A percentile compares a stretch with the other conserved stretches of the same genome.
phyloP scores from a whole-genome alignment of 176 grass and related monocot genomes.

The Oryza meyeriana region DNA sequence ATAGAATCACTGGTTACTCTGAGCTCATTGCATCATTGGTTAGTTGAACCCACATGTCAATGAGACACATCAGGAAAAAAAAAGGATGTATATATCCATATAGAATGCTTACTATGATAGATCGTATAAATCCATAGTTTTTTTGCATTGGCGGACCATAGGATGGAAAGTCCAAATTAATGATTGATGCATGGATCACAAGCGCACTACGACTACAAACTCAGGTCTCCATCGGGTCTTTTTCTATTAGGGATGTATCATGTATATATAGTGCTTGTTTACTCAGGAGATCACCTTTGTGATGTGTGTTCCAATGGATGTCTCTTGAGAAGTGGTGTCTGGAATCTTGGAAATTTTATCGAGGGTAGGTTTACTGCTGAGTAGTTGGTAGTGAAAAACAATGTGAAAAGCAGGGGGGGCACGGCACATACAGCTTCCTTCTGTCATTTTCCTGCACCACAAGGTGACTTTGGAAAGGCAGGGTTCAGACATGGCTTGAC shows the following conservation, averaged over 20 bases:
- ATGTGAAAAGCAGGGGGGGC: not conserved
- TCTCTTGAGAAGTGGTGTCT: constrained; percentile 24
- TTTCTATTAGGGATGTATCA: not conserved
- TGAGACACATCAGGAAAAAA: not conserved
- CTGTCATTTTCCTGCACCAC: constrained; percentile 14
- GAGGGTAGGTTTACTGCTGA: not conserved
- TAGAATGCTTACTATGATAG: not conserved
- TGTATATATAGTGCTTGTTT: constrained; percentile 7
- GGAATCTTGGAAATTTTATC: constrained; percentile 20
- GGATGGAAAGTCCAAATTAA: not conserved
- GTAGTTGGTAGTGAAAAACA: not conserved
- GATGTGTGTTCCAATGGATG: constrained; percentile 7
- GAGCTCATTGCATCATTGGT: not conserved
- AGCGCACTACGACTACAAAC: not conserved
- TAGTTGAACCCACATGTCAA: not conserved
- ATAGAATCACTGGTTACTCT: not conserved
- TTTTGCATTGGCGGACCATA: not conserved
- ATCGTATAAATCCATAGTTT: not conserved
- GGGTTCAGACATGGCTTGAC: not conserved
- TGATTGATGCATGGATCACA: not conserved
- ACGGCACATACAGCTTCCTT: not conserved
- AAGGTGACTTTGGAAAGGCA: not conserved
- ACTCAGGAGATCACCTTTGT: constrained; percentile 1
- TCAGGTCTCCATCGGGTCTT: not conserved
- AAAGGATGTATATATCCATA: not conserved